These are phyloP conservation scores for Solanum piurae DNA, from an alignment of 257 asterid species.

Conservation along the genomic window DNA sequence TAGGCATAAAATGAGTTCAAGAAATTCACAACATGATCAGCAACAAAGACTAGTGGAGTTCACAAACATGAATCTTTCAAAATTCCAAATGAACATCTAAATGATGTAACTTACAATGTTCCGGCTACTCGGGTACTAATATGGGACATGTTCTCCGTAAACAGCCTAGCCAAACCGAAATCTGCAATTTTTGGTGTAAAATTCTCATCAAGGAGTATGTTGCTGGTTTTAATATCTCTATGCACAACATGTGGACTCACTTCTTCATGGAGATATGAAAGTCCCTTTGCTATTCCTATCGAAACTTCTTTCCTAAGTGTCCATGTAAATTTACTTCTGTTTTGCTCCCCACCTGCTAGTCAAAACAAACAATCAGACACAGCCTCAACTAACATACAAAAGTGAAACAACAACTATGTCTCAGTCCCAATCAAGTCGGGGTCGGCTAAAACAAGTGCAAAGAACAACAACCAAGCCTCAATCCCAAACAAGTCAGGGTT, in stretches of 20 bases:
- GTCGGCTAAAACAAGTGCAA: background rate
- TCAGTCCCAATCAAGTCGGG: background rate
- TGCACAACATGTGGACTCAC: conserved; percentile 59
- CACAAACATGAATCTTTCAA: background rate
- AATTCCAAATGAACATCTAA: background rate
- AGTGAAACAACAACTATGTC: background rate
- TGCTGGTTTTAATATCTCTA: conserved; percentile 66
- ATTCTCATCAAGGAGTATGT: conserved; percentile 54
- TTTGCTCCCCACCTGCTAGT: conserved; percentile 38
- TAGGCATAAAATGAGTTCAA: background rate
- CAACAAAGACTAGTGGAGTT: background rate
- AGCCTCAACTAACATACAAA: background rate
- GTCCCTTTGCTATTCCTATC: conserved; percentile 54
- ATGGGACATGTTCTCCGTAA: conserved; percentile 44
- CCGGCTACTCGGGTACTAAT: conserved; percentile 87
- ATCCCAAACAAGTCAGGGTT: background rate
- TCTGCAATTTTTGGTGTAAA: conserved; percentile 64
- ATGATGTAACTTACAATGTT: conserved; percentile 44
- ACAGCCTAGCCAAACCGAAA: conserved; percentile 66
- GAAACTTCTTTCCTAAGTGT: conserved; percentile 31
- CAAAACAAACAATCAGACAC: background rate
- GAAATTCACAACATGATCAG: conserved; percentile 3
- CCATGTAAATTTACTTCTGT: conserved; percentile 51
- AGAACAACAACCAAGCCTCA: background rate
- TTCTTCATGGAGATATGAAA: conserved; percentile 63